phyloP scores from a whole-genome alignment of 2,329 filamentous ascomycete genomes.

The Pseudogymnoascus sp. region DNA sequence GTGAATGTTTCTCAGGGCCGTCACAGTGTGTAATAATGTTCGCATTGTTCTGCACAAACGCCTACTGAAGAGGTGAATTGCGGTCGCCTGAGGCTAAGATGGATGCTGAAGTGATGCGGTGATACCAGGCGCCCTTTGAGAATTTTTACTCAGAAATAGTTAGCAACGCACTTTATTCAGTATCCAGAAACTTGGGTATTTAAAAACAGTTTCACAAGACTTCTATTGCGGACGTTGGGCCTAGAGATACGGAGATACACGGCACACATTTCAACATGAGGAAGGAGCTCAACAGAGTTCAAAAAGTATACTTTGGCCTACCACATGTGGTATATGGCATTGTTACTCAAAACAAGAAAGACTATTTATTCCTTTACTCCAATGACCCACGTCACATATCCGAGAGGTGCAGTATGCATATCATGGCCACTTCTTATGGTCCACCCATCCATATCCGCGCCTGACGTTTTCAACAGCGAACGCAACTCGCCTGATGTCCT shows the following conservation, averaged over 20 bases:
- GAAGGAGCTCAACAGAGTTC: background rate
- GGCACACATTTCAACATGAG: background rate
- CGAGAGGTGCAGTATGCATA: constrained; percentile 39
- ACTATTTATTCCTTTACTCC: constrained; percentile 26
- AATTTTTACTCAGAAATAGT: background rate
- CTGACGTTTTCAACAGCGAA: constrained; percentile 46
- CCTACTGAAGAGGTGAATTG: background rate
- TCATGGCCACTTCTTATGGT: constrained; percentile 31
- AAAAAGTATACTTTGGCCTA: background rate
- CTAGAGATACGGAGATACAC: too few relatives aligned
- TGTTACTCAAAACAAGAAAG: background rate
- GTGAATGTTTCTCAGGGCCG: background rate
- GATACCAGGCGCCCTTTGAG: background rate
- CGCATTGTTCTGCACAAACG: background rate
- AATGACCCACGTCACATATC: constrained; percentile 39
- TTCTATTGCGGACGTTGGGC: background rate
- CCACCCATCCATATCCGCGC: constrained; percentile 35
- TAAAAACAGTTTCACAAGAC: background rate
- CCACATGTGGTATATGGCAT: background rate
- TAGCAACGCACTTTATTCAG: background rate
- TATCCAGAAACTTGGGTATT: background rate
- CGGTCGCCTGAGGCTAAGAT: background rate
- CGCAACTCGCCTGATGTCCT: constrained; percentile 59
- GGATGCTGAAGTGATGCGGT: background rate
- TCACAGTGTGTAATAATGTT: background rate